Base-by-base conservation (phyloP, 78 protist species). In the Polysphondylium violaceum region DNA sequence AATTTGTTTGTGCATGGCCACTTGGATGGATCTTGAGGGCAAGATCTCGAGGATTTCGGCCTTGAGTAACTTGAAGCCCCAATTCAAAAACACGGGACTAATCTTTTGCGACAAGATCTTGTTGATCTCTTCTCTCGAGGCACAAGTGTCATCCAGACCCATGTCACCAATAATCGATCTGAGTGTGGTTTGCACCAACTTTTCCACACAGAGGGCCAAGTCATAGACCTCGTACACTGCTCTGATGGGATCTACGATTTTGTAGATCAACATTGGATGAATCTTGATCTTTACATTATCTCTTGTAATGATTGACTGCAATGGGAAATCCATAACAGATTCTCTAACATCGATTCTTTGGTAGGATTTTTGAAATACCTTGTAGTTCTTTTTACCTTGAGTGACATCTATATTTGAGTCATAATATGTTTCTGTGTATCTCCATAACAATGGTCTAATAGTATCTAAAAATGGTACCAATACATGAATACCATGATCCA, bases 101-200 rank as follows among this genome's bases (percentile, higher is more conserved):
- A 65, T 65, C 33, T 65, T 65, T 38, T 29, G 31, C n/a, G 23
- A 29, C 14, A 65, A 40, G 8, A 38, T 65, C 31, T 65, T 65
- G 38, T 65, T 65, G 4, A 65, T 65, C 31, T 65, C 74, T 19
- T 65, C 74, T 65, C 74, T 65, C 38, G 74, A 65, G 1, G 74
- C 44, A 9, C 33, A 38, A 3, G 74, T 65, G 23, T 65, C 74
- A 65, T 65, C 74, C 3, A 65, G 31, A 40, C 74, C 74, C 74
- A 65, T 65, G 38, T 65, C 74, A 65, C 74, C 74, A 65, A 65
- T 65, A 41, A 65, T 65, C n/a, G 74, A 65, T 36, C 74, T 33
- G 8, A 65, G 17, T 8, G 74, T 23, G 11, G 74, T 65, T 38
- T 65, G 74, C 8, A 65, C 53, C 23, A 65, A 38, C 38, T 65